Base-by-base conservation (phyloP, 306 rosid genomes). In the Fagus sylvatica region DNA sequence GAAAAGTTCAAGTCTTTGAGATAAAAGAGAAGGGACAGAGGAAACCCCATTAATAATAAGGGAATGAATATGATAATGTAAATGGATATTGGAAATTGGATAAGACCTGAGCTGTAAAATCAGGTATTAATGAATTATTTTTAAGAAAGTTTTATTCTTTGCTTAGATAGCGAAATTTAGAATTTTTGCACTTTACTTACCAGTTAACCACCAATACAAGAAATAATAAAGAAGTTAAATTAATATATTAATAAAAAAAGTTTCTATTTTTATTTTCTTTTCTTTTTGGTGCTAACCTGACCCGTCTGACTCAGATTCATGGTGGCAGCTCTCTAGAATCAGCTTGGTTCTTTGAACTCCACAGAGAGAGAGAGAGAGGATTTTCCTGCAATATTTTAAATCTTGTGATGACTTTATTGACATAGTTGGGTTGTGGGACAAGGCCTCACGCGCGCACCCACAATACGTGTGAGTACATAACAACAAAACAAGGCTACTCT, bases 71-170 rank as follows among this genome's bases (percentile, higher is more conserved):
- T 40, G 46, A 48, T 48, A 57, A 69, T 73, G 79, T 8, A 74
- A 10, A 22, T 22, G 28, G 28, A 22, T 22, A 22, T 22, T 22
- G 28, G 28, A 22, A 22, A 72, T 53, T 11, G 39, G 83, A 78
- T 41, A 73, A 75, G 86, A 81, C 79, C 79, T 70, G 85, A 79
- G 81, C 81, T 76, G 78, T 64, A 33, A 75, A 37, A 74, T 22
- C 43, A 16, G 60, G 48, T 10, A 3, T 53, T 51, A 30, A 53
- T 55, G 13, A 17, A 54, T 32, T 34, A 34, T 22, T 16, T 12
- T 73, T 41, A 22, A 73, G 6, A 46, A 42, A 16, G 53, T 10
- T 37, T 75, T 69, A 69, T 66, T 68, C 68, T 30, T 81, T 76
- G 10, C 79, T 74, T 79, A 62, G 22, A 75, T 56, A 67, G 67